A percentile compares a stretch with the other conserved stretches of the same genome.
Evolutionary conservation across 192 early-diverging fungal genomes (phyloP).

Genomic region (Linnemannia schmuckeri): DNA sequence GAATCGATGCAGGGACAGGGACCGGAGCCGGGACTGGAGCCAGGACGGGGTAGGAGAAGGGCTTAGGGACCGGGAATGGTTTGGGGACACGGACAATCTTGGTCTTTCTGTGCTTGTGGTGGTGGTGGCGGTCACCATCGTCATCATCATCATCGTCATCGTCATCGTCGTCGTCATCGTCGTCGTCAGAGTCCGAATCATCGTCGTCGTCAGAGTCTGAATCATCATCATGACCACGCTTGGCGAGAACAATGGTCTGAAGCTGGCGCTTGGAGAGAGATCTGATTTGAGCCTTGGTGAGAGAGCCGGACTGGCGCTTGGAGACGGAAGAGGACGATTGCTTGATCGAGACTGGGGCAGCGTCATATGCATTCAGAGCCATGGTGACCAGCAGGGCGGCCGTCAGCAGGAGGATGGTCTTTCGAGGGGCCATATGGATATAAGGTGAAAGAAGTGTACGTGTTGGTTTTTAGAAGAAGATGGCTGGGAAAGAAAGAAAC

Average conservation of each 20-base stretch:
- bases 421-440: slow-evolving; percentile 8
- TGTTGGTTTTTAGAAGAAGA: not conserved
- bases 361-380: slow-evolving; percentile 1
- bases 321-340: not conserved
- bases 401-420: slow-evolving; percentile 4
- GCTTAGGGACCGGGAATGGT: slow-evolving; percentile 1
- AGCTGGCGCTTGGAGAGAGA: not conserved
- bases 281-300: not conserved
- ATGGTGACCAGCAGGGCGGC: not conserved
- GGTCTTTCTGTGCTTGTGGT: not conserved
- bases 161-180: not conserved
- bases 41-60: slow-evolving; percentile 11
- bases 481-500: not conserved
- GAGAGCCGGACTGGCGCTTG: not conserved
- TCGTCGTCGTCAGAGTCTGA: not conserved
- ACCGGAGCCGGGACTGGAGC: slow-evolving; percentile 14
- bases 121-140: not conserved
- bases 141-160: slow-evolving; percentile 22
- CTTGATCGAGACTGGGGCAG: not conserved
- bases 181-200: not conserved
- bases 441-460: not conserved
- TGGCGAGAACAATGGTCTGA: no score
- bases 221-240: not conserved
- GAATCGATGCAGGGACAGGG: not conserved
- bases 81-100: slow-evolving; percentile 1